Percentiles rank a stretch among this genome's conserved stretches.
Conservation (phyloP, 2,329 filamentous ascomycete species). For the Triangularia setosa region DNA sequence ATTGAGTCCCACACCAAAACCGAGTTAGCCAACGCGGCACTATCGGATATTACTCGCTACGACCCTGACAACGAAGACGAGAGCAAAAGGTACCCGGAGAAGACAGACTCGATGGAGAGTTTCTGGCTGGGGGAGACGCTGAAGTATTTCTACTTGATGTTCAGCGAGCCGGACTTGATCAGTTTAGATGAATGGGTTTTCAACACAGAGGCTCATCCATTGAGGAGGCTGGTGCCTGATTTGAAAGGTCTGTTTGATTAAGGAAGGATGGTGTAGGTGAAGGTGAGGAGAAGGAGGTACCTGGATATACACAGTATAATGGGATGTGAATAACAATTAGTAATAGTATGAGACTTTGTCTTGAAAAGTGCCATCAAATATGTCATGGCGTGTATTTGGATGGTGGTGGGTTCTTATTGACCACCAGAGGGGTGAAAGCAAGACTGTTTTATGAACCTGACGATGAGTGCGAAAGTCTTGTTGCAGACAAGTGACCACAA, state of each 20-base stretch:
- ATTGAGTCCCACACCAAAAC: conserved; percentile 45
- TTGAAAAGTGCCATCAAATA: too few species aligned
- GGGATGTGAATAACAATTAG: too few species aligned
- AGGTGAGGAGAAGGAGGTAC: background rate
- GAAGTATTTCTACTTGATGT: conserved; percentile 28
- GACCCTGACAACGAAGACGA: conserved; percentile 23
- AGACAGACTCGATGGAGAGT: conserved; percentile 41
- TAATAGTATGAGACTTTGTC: too few species aligned
- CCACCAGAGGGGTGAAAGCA: too few species aligned
- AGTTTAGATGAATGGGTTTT: conserved; percentile 27
- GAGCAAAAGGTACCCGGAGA: conserved; percentile 12
- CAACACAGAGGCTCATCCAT: conserved; percentile 28
- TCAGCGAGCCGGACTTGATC: conserved; percentile 27
- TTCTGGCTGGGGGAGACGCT: conserved; percentile 31
- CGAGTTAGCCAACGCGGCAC: conserved; percentile 44
- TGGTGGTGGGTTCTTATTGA: too few species aligned
- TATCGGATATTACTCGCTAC: conserved; percentile 45
- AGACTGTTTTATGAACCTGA: too few species aligned
- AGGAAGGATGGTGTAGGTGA: background rate
- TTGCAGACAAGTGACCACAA: too few species aligned
- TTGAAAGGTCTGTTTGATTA: conserved; percentile 1
- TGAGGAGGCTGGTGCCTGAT: conserved; percentile 19
- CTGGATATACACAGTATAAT: too few species aligned
- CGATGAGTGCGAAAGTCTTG: too few species aligned
- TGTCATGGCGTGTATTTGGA: too few species aligned